Conservation (phyloP, 1,284 basidiomycete species). For the Malassezia nana region DNA sequence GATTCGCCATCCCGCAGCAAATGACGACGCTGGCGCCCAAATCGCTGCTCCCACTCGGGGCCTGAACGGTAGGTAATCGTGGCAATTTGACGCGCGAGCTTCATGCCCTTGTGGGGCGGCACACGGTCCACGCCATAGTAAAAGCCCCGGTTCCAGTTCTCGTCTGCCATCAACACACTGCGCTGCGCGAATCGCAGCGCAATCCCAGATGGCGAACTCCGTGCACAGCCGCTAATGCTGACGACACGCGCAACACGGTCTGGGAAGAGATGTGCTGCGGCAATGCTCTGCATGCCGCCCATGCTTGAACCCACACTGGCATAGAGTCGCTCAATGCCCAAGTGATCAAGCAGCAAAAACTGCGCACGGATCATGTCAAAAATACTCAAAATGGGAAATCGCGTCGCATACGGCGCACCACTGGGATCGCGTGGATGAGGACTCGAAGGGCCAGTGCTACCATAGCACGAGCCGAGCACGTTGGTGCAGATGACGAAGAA, state of each 20-base stretch:
- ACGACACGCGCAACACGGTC: constrained; percentile 77
- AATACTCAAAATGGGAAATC: constrained; percentile 80
- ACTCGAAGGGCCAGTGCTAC: constrained; percentile 84
- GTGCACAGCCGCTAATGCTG: constrained; percentile 84
- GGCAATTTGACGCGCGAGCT: constrained; percentile 93
- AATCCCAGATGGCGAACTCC: constrained; percentile 79
- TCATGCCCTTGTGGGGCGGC: constrained; percentile 96
- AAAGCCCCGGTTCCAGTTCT: constrained; percentile 97
- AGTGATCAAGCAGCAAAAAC: constrained; percentile 71
- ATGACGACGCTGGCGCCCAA: constrained; percentile 62
- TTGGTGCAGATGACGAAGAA: constrained; percentile 96
- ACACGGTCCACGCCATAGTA: constrained; percentile 72
- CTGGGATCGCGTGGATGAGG: constrained; percentile 56
- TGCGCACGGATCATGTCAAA: constrained; percentile 95
- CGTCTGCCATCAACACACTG: constrained; percentile 92
- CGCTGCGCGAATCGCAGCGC: constrained; percentile 93
- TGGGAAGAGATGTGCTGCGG: constrained; percentile 86
- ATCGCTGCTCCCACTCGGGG: constrained; percentile 96
- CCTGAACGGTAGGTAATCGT: constrained; percentile 98
- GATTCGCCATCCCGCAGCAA: constrained; percentile 1
- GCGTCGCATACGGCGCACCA: constrained; percentile 64
- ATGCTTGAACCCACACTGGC: constrained; percentile 88
- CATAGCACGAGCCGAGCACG: constrained; percentile 93
- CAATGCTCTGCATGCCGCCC: constrained; percentile 96
- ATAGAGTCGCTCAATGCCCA: constrained; percentile 75